Evolutionary conservation across 164 flowering plant species (phyloP), one percentile per base, ranked within the genome.

Genomic region (Vitis amurensis): DNA sequence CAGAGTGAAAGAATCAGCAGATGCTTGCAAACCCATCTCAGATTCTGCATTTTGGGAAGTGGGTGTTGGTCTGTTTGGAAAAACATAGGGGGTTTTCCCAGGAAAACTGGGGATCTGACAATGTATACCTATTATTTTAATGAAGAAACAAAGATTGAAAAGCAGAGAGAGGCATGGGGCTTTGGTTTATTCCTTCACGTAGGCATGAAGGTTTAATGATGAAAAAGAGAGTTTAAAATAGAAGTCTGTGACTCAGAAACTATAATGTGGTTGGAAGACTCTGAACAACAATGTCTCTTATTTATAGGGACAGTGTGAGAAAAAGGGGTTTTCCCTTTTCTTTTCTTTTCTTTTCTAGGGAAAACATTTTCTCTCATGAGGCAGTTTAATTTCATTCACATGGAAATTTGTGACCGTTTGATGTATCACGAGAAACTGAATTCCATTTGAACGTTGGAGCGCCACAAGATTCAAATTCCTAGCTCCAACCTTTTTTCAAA

Each of bases 121-220:
- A 59, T 19, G 50, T 50, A 44, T 64, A 9, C 17, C 10, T 47
- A 44, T 12, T n/a, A 47, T 52, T 77, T 68, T 57, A 61, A 68
- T 55, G 59, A 61, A 19, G 57, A 70, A 72, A 69, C 67, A 69
- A 68, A 44, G 11, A 17, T 59, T 60, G n/a, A 12, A 55, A 63
- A 80, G 74, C 37, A 50, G 49, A 23, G 27, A 23, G 15, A 55
- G 51, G 50, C 59, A 31, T 37, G 63, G 62, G 66, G 30, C 16
- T 68, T 55, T 58, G 64, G 53, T 70, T 63, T 60, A 55, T 80
- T 81, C 68, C 80, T 82, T 83, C 81, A 79, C 90, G 70, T 87
- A 79, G 82, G 77, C 81, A 73, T 75, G 79, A 89, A 88, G 93
- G 78, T 53, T 80, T 69, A 79, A 86, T 84, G 87, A 91, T 85